These are phyloP conservation scores for Aristolochia californica DNA, from an alignment of 164 flowering plant species.

Conservation along the genomic window DNA sequence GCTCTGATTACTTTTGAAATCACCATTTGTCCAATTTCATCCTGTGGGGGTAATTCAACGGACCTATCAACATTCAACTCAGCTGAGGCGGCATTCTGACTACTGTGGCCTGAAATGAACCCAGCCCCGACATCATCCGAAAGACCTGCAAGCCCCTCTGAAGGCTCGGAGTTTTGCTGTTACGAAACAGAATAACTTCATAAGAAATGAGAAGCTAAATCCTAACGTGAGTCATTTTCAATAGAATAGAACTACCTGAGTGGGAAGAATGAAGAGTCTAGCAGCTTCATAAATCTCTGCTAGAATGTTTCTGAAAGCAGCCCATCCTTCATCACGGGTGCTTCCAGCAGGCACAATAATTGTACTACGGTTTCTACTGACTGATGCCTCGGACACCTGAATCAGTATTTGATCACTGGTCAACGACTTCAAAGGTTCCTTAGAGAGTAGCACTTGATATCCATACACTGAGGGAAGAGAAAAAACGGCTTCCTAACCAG, in stretches of 20 bases:
- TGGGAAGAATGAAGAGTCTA: conserved; percentile 48
- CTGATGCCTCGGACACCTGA: conserved; percentile 96
- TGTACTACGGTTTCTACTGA: conserved; percentile 92
- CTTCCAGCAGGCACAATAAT: conserved; percentile 96
- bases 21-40: conserved; percentile 57
- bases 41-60: conserved; percentile 59
- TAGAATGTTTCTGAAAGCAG: conserved; percentile 87
- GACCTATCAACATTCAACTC: conserved; percentile 64
- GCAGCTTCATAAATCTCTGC: conserved; percentile 93
- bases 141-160: conserved; percentile 74
- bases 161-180: conserved; percentile 68
- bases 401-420: background rate
- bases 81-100: conserved; percentile 46
- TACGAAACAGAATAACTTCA: conserved; percentile 3
- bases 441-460: background rate
- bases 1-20: conserved; percentile 84
- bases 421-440: background rate
- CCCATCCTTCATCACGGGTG: conserved; percentile 89
- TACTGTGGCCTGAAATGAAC: conserved; percentile 75
- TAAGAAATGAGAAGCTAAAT: background rate
- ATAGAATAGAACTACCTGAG: conserved; percentile 35
- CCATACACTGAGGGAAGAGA: background rate
- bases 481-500: background rate
- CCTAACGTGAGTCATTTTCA: background rate
- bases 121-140: conserved; percentile 99